phyloP scores from a whole-genome alignment of 495 filamentous ascomycete species.

The Parachaetomium inaequale region DNA sequence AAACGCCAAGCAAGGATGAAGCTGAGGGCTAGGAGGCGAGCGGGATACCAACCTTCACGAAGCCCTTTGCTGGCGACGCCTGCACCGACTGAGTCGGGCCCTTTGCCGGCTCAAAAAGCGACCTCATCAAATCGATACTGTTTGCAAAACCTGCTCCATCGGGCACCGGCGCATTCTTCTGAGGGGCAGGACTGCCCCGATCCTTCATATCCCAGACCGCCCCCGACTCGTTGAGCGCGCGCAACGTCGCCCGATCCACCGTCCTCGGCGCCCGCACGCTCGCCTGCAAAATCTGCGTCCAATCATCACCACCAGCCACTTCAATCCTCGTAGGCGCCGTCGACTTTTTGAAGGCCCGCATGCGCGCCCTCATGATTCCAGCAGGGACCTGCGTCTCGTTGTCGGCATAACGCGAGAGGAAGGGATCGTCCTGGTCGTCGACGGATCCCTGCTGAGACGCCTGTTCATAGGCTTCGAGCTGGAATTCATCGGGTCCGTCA shows the following conservation, averaged over 20 bases:
- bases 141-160: slow-evolving; percentile 63
- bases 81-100: slow-evolving; percentile 40
- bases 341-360: slow-evolving; percentile 53
- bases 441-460: slow-evolving; percentile 28
- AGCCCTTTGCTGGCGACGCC: slow-evolving; percentile 41
- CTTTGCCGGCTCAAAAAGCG: slow-evolving; percentile 67
- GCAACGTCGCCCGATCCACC: slow-evolving; percentile 62
- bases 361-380: slow-evolving; percentile 52
- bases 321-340: slow-evolving; percentile 59
- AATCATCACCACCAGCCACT: slow-evolving; percentile 61
- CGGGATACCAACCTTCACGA: slow-evolving; percentile 51
- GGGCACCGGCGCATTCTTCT: slow-evolving; percentile 36
- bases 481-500: slow-evolving; percentile 59
- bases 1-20: slow-evolving; percentile 32
- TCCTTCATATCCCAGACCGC: slow-evolving; percentile 36
- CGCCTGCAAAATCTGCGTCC: slow-evolving; percentile 85
- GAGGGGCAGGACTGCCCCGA: slow-evolving; percentile 33
- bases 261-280: slow-evolving; percentile 84
- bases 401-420: slow-evolving; percentile 33
- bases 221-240: slow-evolving; percentile 47
- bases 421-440: slow-evolving; percentile 47
- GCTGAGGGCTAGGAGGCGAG: slow-evolving; percentile 59
- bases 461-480: slow-evolving; percentile 32
- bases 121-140: slow-evolving; percentile 89
- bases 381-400: slow-evolving; percentile 46